phyloP scores from a whole-genome alignment of 495 filamentous ascomycete species.

The Neurospora discreta region DNA sequence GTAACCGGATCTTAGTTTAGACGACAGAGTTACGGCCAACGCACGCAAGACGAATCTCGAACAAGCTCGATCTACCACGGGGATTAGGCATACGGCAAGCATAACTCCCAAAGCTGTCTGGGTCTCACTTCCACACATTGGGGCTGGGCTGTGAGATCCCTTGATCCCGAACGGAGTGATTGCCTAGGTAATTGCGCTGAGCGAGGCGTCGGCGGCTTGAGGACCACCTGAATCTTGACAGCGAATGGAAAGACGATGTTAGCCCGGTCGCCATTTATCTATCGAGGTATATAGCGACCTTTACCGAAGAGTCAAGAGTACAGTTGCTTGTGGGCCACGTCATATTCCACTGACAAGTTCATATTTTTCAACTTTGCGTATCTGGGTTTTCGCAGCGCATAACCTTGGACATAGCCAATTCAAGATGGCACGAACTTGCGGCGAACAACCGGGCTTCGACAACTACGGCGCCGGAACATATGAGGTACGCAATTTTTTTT shows the following conservation, averaged over 20 bases:
- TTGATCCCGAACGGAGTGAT: not conserved
- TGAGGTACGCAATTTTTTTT: not conserved
- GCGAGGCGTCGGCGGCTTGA: not conserved
- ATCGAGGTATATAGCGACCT: not conserved
- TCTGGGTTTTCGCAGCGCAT: not conserved
- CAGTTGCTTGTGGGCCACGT: not conserved
- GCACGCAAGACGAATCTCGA: not conserved
- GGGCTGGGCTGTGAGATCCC: not conserved
- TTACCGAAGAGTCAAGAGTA: not conserved
- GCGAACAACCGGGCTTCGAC: not conserved
- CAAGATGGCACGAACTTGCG: not conserved
- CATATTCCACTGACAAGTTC: not conserved
- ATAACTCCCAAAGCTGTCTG: not conserved
- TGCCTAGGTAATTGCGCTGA: not conserved
- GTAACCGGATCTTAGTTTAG: not conserved
- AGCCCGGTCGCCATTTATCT: not conserved
- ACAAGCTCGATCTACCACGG: not conserved
- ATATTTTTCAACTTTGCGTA: not conserved
- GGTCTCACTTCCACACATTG: not conserved
- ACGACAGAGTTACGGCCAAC: not conserved
- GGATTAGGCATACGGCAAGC: not conserved
- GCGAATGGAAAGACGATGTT: not conserved
- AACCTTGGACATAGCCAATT: not conserved
- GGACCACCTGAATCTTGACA: not conserved
- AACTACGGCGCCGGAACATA: not conserved